phyloP scores from a whole-genome alignment of 129 eudicot genomes.

The Flaveria brownii region DNA sequence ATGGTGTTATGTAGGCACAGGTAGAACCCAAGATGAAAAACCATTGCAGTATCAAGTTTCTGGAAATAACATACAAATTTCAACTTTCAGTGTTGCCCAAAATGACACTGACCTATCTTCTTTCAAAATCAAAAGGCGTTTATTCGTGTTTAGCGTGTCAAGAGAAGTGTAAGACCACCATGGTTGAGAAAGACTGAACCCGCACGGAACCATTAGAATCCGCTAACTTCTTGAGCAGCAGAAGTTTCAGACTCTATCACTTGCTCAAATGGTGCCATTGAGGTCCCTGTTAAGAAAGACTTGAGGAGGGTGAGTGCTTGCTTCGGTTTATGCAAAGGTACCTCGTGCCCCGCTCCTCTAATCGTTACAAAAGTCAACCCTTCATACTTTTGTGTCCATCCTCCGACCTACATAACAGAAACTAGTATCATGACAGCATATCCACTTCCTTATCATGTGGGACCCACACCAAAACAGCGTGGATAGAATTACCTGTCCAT shows the following conservation, averaged over 20 bases:
- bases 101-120: background rate
- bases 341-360: conserved; percentile 96
- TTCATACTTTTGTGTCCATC: conserved; percentile 72
- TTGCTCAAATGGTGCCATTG: conserved; percentile 56
- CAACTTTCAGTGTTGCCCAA: background rate
- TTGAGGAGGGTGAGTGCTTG: conserved; percentile 66
- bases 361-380: conserved; percentile 82
- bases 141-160: background rate
- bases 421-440: background rate
- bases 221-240: conserved; percentile 26
- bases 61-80: background rate
- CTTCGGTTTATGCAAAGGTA: conserved; percentile 82
- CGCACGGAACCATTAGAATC: conserved; percentile 19
- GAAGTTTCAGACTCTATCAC: conserved; percentile 28
- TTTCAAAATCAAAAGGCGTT: background rate
- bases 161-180: background rate
- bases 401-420: conserved; percentile 65
- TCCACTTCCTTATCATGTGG: background rate
- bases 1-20: conserved; percentile 3
- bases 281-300: conserved; percentile 62
- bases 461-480: background rate
- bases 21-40: background rate
- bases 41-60: conserved; percentile 9
- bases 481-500: conserved; percentile 74
- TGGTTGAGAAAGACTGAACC: background rate